Conservation (phyloP, 345 rosid species). For the Citrus medica region DNA sequence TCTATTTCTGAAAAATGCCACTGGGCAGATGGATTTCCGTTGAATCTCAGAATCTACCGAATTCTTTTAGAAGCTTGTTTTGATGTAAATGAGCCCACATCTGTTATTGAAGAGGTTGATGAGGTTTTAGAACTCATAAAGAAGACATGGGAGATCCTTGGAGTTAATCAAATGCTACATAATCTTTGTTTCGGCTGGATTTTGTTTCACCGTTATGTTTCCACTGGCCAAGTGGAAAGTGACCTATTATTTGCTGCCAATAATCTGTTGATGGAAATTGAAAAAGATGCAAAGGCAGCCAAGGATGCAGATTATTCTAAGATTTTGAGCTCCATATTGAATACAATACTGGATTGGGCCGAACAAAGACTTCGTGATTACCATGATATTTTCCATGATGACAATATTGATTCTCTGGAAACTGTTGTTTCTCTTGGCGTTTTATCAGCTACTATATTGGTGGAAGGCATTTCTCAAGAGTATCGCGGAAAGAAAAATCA, state of each 20-base stretch:
- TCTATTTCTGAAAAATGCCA: slow-evolving; percentile 65
- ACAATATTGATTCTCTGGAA: slow-evolving; percentile 69
- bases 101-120: slow-evolving; percentile 79
- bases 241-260: slow-evolving; percentile 77
- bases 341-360: slow-evolving; percentile 68
- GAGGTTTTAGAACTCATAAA: slow-evolving; percentile 84
- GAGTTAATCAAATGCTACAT: slow-evolving; percentile 70
- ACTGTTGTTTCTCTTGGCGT: slow-evolving; percentile 63
- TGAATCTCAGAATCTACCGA: slow-evolving; percentile 73
- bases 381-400: slow-evolving; percentile 70
- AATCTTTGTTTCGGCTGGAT: slow-evolving; percentile 89
- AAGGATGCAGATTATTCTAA: slow-evolving; percentile 53
- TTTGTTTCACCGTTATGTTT: slow-evolving; percentile 70
- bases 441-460: slow-evolving; percentile 63
- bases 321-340: slow-evolving; percentile 55
- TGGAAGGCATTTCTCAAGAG: slow-evolving; percentile 63
- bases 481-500: slow-evolving; percentile 55
- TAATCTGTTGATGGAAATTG: slow-evolving; percentile 71
- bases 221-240: slow-evolving; percentile 71
- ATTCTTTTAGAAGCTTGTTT: slow-evolving; percentile 80
- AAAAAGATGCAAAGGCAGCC: slow-evolving; percentile 53
- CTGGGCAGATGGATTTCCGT: slow-evolving; percentile 92
- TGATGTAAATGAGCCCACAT: slow-evolving; percentile 67
- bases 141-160: slow-evolving; percentile 90
- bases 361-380: slow-evolving; percentile 81